These are phyloP conservation scores for Actinomortierella wolfii DNA, from an alignment of 371 early-diverging fungal species.

Conservation along the genomic window DNA sequence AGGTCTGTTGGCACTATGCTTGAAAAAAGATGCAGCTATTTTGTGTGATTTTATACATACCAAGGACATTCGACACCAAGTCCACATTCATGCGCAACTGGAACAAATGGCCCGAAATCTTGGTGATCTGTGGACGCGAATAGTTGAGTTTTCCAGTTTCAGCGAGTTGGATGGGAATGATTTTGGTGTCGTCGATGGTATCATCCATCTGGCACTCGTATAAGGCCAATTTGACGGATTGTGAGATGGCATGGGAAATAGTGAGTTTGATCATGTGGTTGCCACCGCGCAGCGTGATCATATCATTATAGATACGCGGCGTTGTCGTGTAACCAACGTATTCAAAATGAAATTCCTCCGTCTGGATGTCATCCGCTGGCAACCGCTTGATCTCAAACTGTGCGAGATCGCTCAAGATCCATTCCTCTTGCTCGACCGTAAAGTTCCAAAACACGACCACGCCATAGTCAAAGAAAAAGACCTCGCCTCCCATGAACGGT, in stretches of 20 bases:
- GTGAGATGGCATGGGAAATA: constrained; percentile 86
- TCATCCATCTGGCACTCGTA: constrained; percentile 84
- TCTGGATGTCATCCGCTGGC: constrained; percentile 77
- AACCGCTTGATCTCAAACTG: constrained; percentile 61
- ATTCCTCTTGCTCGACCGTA: constrained; percentile 80
- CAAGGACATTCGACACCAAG: constrained; percentile 78
- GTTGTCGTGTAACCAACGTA: constrained; percentile 61
- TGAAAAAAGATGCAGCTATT: neutral
- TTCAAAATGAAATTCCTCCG: constrained; percentile 92
- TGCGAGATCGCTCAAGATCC: constrained; percentile 75
- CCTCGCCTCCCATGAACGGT: constrained; percentile 69
- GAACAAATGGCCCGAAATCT: constrained; percentile 86
- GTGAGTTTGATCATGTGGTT: constrained; percentile 86
- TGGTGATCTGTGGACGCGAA: constrained; percentile 62
- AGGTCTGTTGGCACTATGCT: neutral
- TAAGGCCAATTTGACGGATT: constrained; percentile 84
- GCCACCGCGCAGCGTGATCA: constrained; percentile 71
- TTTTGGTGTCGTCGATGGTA: constrained; percentile 83
- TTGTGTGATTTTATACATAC: constrained; percentile 12
- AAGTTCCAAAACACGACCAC: constrained; percentile 97
- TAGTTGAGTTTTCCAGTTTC: constrained; percentile 77
- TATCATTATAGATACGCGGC: constrained; percentile 73
- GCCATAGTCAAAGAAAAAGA: constrained; percentile 92
- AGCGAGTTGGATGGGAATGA: constrained; percentile 84
- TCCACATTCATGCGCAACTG: constrained; percentile 90